Conservation (phyloP, 2,329 filamentous ascomycete species). For the Colletotrichum brevisporum region DNA sequence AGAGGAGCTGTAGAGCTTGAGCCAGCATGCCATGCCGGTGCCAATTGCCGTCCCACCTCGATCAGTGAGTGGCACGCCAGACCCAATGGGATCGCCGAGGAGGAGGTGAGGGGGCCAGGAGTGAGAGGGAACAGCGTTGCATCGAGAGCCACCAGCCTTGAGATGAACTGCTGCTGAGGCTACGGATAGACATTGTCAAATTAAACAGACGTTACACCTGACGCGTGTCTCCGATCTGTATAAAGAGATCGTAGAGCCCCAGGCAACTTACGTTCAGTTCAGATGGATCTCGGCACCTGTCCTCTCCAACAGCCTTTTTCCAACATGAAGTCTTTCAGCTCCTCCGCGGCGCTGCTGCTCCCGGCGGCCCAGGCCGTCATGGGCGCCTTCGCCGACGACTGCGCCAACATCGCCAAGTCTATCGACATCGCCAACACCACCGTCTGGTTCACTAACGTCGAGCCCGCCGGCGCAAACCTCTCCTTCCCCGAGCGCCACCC, state of each 20-base stretch:
- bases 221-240: background rate
- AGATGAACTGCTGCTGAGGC: constrained; percentile 7
- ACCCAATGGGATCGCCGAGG: constrained; percentile 21
- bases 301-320: constrained; percentile 9
- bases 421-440: constrained; percentile 44
- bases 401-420: constrained; percentile 47
- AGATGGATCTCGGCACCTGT: constrained; percentile 17
- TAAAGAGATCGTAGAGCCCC: constrained; percentile 9
- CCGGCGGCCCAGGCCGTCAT: constrained; percentile 37
- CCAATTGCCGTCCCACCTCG: constrained; percentile 30
- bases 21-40: constrained; percentile 21
- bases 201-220: background rate
- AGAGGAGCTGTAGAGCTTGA: constrained; percentile 10
- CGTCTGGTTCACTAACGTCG: constrained; percentile 52
- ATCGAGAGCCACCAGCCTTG: constrained; percentile 6
- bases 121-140: constrained; percentile 15
- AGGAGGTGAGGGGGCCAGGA: too few species aligned
- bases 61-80: background rate
- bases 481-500: constrained; percentile 54
- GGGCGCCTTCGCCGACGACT: constrained; percentile 39
- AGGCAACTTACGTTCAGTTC: background rate
- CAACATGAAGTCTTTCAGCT: constrained; percentile 36
- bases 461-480: constrained; percentile 56
- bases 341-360: constrained; percentile 34
- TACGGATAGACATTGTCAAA: constrained; percentile 1